These are phyloP conservation scores for Fomitiporia mediterranea DNA, from an alignment of 1,284 basidiomycete genomes.

Conservation along the genomic window DNA sequence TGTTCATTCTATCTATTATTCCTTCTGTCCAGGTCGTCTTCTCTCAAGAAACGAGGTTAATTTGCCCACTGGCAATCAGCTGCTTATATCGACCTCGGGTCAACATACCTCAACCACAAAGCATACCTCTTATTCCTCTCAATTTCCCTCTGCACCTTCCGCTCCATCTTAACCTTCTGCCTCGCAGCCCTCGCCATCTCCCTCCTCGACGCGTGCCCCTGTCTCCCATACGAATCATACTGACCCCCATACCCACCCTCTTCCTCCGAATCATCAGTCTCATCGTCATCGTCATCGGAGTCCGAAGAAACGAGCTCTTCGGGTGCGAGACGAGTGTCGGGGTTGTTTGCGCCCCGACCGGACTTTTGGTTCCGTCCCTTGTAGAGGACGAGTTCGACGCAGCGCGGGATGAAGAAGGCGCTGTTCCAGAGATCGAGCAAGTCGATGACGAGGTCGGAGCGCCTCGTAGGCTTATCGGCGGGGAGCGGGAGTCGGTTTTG, in stretches of 20 bases:
- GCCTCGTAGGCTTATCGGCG: conserved; percentile 45
- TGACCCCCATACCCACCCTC: conserved; percentile 24
- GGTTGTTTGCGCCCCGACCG: conserved; percentile 47
- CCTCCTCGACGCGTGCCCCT: conserved; percentile 29
- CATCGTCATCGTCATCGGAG: conserved; percentile 27
- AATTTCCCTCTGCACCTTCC: conserved; percentile 55
- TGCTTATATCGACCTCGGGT: too few species aligned
- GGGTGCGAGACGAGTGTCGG: conserved; percentile 49
- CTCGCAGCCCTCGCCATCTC: conserved; percentile 38
- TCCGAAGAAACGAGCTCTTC: conserved; percentile 28
- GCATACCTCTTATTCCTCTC: conserved; percentile 53
- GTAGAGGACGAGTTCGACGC: conserved; percentile 68
- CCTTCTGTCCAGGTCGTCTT: not conserved
- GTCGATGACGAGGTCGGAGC: conserved; percentile 57
- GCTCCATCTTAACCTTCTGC: conserved; percentile 50
- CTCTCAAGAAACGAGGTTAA: too few species aligned
- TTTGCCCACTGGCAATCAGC: too few species aligned
- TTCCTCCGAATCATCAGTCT: conserved; percentile 27
- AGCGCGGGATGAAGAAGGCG: conserved; percentile 65
- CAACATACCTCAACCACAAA: conserved; percentile 53
- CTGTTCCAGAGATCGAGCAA: conserved; percentile 73
- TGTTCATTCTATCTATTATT: not conserved
- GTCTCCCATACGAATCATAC: conserved; percentile 32
- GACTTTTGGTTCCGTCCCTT: conserved; percentile 71
- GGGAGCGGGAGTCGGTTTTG: conserved; percentile 63